Evolutionary conservation across 148 eudicot species (phyloP).

Genomic region (Oxyria digyna): DNA sequence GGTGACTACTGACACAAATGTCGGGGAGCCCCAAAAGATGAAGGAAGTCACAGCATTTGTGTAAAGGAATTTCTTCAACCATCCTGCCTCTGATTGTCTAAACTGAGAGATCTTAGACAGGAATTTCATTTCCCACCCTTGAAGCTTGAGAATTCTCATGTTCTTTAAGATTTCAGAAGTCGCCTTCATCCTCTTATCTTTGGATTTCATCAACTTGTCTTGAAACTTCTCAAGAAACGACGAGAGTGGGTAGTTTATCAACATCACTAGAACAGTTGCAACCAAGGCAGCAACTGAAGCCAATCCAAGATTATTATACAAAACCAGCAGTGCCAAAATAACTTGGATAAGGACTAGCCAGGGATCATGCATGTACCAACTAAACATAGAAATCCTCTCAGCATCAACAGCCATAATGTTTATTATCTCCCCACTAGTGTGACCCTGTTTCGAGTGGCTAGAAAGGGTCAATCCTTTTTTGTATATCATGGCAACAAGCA

Average conservation of each 20-base stretch:
- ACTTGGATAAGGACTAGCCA: conserved; percentile 52
- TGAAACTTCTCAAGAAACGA: conserved; percentile 25
- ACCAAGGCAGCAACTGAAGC: conserved; percentile 41
- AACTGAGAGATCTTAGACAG: conserved; percentile 33
- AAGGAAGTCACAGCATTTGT: conserved; percentile 25
- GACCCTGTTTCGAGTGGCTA: conserved; percentile 42
- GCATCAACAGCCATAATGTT: conserved; percentile 68
- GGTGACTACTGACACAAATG: conserved; percentile 32
- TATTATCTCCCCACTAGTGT: conserved; percentile 53
- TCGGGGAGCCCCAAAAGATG: conserved; percentile 41
- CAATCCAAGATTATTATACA: conserved; percentile 47
- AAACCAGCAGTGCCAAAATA: conserved; percentile 27
- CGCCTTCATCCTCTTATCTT: conserved; percentile 42
- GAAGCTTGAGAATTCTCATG: conserved; percentile 48
- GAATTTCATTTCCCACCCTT: conserved; percentile 50
- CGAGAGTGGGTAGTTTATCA: conserved; percentile 36
- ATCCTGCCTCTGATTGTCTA: conserved; percentile 24
- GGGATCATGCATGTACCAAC: conserved; percentile 57
- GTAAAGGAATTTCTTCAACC: conserved; percentile 33
- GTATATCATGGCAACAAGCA: conserved; percentile 44
- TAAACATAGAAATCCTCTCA: conserved; percentile 34
- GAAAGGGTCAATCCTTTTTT: conserved; percentile 49
- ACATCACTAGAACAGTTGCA: conserved; percentile 38
- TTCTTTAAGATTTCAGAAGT: conserved; percentile 41
- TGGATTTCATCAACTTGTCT: conserved; percentile 29